These are phyloP conservation scores for Hypoxylon fragiforme DNA, from an alignment of 495 filamentous ascomycete genomes.

Conservation along the genomic window DNA sequence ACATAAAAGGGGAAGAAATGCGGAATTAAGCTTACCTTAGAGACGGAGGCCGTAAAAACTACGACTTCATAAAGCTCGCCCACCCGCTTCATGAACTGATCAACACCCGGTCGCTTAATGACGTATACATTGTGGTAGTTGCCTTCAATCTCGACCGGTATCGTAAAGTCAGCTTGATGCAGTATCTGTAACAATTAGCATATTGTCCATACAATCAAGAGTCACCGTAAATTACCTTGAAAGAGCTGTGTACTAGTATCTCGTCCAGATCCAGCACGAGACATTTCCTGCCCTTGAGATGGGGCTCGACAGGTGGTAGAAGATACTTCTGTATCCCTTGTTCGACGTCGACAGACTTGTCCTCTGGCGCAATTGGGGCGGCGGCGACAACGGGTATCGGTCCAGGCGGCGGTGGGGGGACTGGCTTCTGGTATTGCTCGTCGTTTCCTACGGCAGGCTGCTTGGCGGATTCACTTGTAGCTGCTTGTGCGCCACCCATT, in stretches of 20 bases:
- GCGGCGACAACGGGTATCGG: constrained; percentile 32
- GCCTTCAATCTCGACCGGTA: constrained; percentile 98
- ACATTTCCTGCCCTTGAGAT: constrained; percentile 85
- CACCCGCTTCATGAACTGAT: constrained; percentile 98
- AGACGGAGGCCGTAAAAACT: constrained; percentile 97
- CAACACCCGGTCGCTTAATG: constrained; percentile 95
- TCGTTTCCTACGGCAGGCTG: constrained; percentile 40
- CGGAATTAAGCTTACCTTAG: constrained; percentile 70
- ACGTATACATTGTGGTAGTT: constrained; percentile 99
- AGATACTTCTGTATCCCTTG: constrained; percentile 68
- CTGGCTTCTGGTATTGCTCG: constrained; percentile 50
- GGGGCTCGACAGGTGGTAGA: constrained; percentile 74
- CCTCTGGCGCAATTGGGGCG: constrained; percentile 25
- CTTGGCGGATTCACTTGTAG: constrained; percentile 36
- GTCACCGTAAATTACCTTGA: constrained; percentile 71
- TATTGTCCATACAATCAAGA: constrained; percentile 3
- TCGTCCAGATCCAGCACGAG: constrained; percentile 95
- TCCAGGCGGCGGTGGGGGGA: constrained; percentile 59
- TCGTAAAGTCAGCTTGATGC: constrained; percentile 98
- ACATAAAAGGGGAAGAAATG: background rate
- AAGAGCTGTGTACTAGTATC: constrained; percentile 98
- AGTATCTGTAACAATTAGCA: constrained; percentile 69
- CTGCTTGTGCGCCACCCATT: constrained; percentile 60
- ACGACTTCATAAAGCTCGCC: constrained; percentile 98
- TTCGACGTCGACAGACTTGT: constrained; percentile 42